These are phyloP conservation scores for Erodium chrysanthum DNA, from an alignment of 441 rosid genomes.

Conservation along the genomic window DNA sequence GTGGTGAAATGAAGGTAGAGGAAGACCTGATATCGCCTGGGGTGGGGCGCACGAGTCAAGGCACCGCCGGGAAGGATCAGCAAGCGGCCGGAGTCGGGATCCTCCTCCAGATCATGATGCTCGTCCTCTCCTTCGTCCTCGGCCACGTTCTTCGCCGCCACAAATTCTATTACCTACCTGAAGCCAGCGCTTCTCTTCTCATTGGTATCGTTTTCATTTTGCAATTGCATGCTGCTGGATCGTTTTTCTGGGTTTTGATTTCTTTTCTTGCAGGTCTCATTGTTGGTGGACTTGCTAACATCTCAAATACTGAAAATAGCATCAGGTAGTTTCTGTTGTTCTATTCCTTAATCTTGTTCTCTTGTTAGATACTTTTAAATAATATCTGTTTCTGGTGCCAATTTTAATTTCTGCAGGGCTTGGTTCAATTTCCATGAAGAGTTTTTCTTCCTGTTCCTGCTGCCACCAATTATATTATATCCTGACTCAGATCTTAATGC, in stretches of 20 bases:
- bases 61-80: constrained; percentile 43
- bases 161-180: constrained; percentile 80
- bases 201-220: too few species aligned
- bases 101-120: constrained; percentile 99
- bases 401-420: constrained; percentile 38
- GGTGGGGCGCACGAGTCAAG: not conserved
- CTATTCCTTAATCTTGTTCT: not conserved
- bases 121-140: constrained; percentile 90
- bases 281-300: constrained; percentile 87
- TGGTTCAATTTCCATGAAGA: constrained; percentile 99
- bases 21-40: not conserved
- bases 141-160: constrained; percentile 97
- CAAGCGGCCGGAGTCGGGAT: constrained; percentile 98
- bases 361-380: not conserved
- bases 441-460: constrained; percentile 84
- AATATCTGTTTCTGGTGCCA: constrained; percentile 5
- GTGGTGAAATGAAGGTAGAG: not conserved
- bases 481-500: constrained; percentile 26
- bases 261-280: constrained; percentile 44
- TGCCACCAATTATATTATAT: constrained; percentile 97
- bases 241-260: not conserved
- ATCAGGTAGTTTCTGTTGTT: constrained; percentile 44
- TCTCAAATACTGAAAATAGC: constrained; percentile 79
- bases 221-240: not conserved
- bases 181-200: not conserved